phyloP scores from a whole-genome alignment of 106 monocot species.

The Alisma plantagoaquatica region DNA sequence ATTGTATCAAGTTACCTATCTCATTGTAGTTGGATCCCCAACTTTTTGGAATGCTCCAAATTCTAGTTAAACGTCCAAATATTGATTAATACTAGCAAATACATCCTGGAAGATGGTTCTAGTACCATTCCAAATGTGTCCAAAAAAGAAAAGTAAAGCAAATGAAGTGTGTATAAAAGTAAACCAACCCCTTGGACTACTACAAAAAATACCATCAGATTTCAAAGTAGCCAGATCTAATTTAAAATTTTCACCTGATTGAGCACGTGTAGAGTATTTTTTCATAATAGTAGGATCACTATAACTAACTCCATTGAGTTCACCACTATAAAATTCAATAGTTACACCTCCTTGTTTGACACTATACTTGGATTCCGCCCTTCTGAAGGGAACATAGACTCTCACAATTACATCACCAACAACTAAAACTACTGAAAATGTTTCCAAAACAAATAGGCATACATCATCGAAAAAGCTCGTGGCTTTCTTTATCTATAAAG shows the following conservation, averaged over 20 bases:
- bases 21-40: constrained; percentile 5
- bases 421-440: constrained; percentile 1
- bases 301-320: constrained; percentile 16
- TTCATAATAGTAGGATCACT: constrained; percentile 12
- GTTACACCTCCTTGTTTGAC: constrained; percentile 11
- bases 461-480: background rate
- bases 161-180: background rate
- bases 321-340: constrained; percentile 11
- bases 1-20: background rate
- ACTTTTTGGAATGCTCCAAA: constrained; percentile 6
- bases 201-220: constrained; percentile 10
- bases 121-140: constrained; percentile 3
- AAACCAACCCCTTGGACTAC: constrained; percentile 4
- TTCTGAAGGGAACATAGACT: constrained; percentile 3
- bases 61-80: constrained; percentile 8
- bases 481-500: background rate
- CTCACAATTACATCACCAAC: background rate
- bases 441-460: constrained; percentile 5
- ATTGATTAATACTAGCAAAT: background rate
- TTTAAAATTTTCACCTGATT: constrained; percentile 13
- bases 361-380: constrained; percentile 11
- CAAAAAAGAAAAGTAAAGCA: constrained; percentile 6
- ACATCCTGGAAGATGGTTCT: constrained; percentile 3
- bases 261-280: constrained; percentile 12
- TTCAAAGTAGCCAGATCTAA: constrained; percentile 9